A percentile compares a stretch with the other conserved stretches of the same genome.
These are phyloP conservation scores for Acanthamoeba triangularis DNA, from an alignment of 208 protist species.

Conservation along the genomic window DNA sequence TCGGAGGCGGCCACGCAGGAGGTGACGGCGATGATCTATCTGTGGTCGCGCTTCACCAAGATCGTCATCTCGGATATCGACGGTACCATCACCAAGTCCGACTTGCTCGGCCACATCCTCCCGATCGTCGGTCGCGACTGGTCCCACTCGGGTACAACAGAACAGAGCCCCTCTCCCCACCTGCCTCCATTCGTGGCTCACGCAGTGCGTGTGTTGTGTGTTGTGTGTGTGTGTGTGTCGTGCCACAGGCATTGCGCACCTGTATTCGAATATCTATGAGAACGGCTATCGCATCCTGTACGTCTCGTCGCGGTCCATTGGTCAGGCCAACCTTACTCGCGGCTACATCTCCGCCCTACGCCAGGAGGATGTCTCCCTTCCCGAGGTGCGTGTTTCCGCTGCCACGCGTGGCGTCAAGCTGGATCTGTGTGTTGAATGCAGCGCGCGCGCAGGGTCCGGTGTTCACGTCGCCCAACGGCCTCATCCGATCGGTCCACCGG, in stretches of 20 bases:
- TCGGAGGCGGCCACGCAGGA: slow-evolving; percentile 90
- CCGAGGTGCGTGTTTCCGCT: slow-evolving; percentile 22
- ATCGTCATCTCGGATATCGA: slow-evolving; percentile 99
- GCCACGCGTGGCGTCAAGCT: neutral
- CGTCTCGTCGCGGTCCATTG: slow-evolving; percentile 91
- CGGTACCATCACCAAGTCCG: slow-evolving; percentile 98
- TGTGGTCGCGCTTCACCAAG: slow-evolving; percentile 95
- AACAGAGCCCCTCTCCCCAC: slow-evolving; percentile 84
- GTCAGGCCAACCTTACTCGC: slow-evolving; percentile 82
- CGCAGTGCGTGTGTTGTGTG: neutral
- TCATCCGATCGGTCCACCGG: slow-evolving; percentile 84
- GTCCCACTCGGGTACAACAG: slow-evolving; percentile 95
- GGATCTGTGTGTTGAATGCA: too few species aligned
- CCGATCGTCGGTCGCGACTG: slow-evolving; percentile 96
- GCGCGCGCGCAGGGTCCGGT: slow-evolving; percentile 83
- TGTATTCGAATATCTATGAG: slow-evolving; percentile 96
- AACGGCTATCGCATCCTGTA: slow-evolving; percentile 97
- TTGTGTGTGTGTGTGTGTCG: neutral
- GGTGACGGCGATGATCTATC: slow-evolving; percentile 94
- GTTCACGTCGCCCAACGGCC: slow-evolving; percentile 89
- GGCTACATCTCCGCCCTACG: slow-evolving; percentile 63
- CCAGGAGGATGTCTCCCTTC: slow-evolving; percentile 55
- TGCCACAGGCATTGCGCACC: slow-evolving; percentile 81
- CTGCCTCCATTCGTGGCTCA: neutral
- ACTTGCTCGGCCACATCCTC: slow-evolving; percentile 97